Evolutionary conservation across 495 filamentous ascomycete species (phyloP), one percentile per base, ranked within the genome.

Genomic region (Daldinia concentrica): DNA sequence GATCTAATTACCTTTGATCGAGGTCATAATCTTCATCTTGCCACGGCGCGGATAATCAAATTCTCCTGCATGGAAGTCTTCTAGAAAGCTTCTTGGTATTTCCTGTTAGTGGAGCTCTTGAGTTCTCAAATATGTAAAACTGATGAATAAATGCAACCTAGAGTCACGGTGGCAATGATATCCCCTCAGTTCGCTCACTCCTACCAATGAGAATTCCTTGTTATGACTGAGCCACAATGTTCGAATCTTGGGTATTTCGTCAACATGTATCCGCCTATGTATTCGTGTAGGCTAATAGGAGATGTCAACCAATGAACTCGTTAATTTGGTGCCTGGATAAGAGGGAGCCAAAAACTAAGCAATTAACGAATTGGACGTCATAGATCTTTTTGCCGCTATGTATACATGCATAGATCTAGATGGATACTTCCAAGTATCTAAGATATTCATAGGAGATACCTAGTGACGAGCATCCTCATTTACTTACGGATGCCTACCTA

Each of bases 61-160:
- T 62, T 34, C 7, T 56, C 45, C 26, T 69, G 57, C 57, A 39
- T 64, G 7, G 37, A 64, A 62, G 24, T 34, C 4, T 73, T 73
- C 70, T 61, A 55, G 70, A 69, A 66, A 22, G n/a, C 36, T 30
- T 65, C 36, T 27, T n/a, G 2, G 14, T 4, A 30, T 29, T 54
- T 54, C 26, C 17, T n/a, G 26, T 30, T 7, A 54, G 27, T 30
- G 26, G 50, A 54, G 24, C 50, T 54, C 11, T 29, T 54, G 22
- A 54, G 17, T 48, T 11, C 17, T 19, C 9, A 19, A 7, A 17
- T n/a, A 7, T 43, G 57, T 27, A 36, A 57, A 57, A 17, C 54
- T 57, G n/a, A 30, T 57, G 9, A 29, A 36, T n/a, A 32, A 57
- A 57, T 19, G 54, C 54, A 57, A 57, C 22, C 24, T n/a, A 15